Base-by-base conservation (phyloP, 2,329 filamentous ascomycete species). In the Stachybotrys elegans region DNA sequence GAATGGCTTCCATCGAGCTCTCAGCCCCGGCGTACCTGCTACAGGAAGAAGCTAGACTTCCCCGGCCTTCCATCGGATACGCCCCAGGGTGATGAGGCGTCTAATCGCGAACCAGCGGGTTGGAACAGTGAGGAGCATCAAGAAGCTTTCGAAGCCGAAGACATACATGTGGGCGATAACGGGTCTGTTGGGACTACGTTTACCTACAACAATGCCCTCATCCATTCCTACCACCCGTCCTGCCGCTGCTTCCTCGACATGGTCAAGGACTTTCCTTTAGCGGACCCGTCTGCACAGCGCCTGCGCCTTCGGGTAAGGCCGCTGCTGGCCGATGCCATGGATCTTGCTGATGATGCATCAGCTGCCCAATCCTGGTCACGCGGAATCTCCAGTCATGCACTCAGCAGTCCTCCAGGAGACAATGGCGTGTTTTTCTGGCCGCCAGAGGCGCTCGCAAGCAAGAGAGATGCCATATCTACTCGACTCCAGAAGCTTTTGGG, bases 1-100 rank as follows among this genome's bases (percentile, higher is more conserved):
- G 86, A 90, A 59, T 89, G 83, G 80, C 69, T 69, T 6, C 49
- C 51, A 0, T 60, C 61, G 22, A 68, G 70, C 19, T 82, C 79
- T 45, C 74, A 73, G 20, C 80, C 80, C 45, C 70, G 74, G 32
- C 74, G 85, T 21, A 86, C 78, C 0, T 87, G 83, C 55, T 90
- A 90, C 59, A 78, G 69, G 11, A 77, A 72, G 12, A 60, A 70
- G 14, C 65, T 83, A n/a, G 46, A 54, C 2, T 80, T 79, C 49
- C 57, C 58, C 3, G 20, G 27, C 9, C 31, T 34, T 8, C n/a
- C n/a, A n/a, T n/a, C n/a, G n/a, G n/a, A n/a, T n/a, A n/a, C n/a
- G 13, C 12, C 46, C n/a, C 3, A 19, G 9, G 39, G 27, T 14
- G 29, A 22, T 9, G 22, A 27, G 17, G 44, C 46, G 14, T 34